Base-by-base conservation (phyloP, 768 basidiomycete genomes). In the Daedalea quercina region DNA sequence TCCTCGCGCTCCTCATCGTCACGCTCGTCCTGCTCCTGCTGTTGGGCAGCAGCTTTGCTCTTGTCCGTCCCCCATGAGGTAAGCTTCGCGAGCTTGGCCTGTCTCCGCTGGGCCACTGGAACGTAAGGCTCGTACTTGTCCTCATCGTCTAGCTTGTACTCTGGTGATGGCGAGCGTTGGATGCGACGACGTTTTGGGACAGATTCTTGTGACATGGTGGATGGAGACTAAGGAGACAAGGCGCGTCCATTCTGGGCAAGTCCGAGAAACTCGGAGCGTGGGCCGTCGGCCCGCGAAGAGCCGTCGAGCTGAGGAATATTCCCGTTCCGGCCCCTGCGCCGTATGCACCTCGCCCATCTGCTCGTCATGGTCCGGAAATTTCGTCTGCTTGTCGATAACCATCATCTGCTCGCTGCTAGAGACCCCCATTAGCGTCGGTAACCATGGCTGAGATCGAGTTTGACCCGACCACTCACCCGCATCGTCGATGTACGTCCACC, bases 121-220 rank as follows among this genome's bases (percentile, higher is more conserved):
- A 98, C 70, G 66, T 97, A 98, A 0, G 90, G 88, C 54, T 87
- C 83, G 63, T 93, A 94, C 20, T 75, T 67, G 47, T 82, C 78
- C 23, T 81, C 79, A 25, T 83, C 79, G 55, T 87, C 84, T 47
- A 86, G 73, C 33, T 75, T 78, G 69, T 82, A 85, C 44, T 57
- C 63, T 0, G 85, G 75, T 15, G 85, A 84, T 0, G 81, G 78
- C 44, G 84, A 79, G 40, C 78, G 80, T 51, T 76, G 73, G 13
- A 71, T 54, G 55, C 76, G 77, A 55, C 77, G 77, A 47, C 68
- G 80, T 64, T 79, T 85, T 47, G 71, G 54, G 51, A 70, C 65
- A 34, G 72, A 64, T 52, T 71, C 71, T n/a, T 42, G 53, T 42
- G 64, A 60, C 61, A 64, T 63, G 51, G 45, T 47, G 23, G 19